Conservation (phyloP, 768 basidiomycete species). For the Rubroboletus pulcherrimus region DNA sequence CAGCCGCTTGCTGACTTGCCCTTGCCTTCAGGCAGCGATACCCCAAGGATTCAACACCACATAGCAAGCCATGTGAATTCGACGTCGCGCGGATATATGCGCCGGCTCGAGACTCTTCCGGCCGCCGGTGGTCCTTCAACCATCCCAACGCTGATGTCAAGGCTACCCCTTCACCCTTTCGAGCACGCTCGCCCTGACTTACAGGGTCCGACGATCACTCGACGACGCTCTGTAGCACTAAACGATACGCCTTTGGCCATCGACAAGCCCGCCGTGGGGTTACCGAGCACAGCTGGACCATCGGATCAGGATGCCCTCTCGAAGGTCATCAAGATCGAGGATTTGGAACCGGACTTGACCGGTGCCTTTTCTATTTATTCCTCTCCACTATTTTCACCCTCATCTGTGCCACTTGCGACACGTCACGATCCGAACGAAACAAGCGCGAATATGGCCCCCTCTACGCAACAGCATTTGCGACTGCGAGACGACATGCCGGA, state of each 20-base stretch:
- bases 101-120: not conserved
- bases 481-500: not conserved
- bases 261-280: not conserved
- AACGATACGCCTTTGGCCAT: not conserved
- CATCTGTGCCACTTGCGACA: not conserved
- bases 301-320: not conserved
- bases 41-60: not conserved
- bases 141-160: not conserved
- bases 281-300: not conserved
- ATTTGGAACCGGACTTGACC: conserved; percentile 3
- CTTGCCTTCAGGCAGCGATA: not conserved
- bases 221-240: not conserved
- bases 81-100: conserved; percentile 14
- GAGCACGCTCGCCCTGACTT: not conserved
- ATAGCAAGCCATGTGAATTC: not conserved
- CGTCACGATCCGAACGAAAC: not conserved
- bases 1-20: conserved; percentile 21
- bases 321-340: conserved; percentile 19
- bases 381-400: conserved; percentile 13
- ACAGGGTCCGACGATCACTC: not conserved
- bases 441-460: not conserved
- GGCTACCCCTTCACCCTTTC: not conserved
- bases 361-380: conserved; percentile 14
- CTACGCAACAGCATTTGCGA: not conserved
- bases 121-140: not conserved